Base-by-base conservation (phyloP, 2,329 filamentous ascomycete species). In the Beauveria sp. region DNA sequence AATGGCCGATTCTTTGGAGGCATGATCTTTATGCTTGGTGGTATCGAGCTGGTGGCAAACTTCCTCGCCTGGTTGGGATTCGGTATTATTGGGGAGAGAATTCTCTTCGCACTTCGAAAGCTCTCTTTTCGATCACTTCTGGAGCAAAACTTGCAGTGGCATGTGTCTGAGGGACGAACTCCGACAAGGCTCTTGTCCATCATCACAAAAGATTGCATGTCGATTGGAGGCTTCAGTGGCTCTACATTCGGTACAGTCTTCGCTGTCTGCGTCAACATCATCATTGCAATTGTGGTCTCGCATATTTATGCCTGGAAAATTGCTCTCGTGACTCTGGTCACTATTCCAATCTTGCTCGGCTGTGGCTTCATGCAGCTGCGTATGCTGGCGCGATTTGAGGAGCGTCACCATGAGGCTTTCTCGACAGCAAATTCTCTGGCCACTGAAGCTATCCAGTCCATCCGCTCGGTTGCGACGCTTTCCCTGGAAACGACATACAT, bases 281-380 rank as follows among this genome's bases (percentile, higher is more conserved):
- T 84, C 34, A 78, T 77, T 0, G 80, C 79, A 0, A 80, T 86
- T 38, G 75, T 82, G 18, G 65, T 86, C 6, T 79, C 82, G 0
- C 80, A 83, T 62, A 78, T 82, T 34, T 76, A 85, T 58, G 83
- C 82, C 4, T 86, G 83, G 83, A 82, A 79, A 65, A 83, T 86
- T 51, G 82, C 83, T 0, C 65, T 86, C 5, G 83, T 85, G 3
- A 80, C 79, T 55, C 69, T 86, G 3, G 76, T 80, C 0, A 71
- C 78, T 20, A 78, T 86, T 0, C 83, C 83, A 0, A 66, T 84
- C 20, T 73, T 84, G 0, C 72, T 85, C 0, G 81, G 79, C 7
- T 76, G 80, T 8, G 83, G 83, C 3, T 73, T 82, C 62, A 82
- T 85, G 81, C 77, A 80, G 58, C 72, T 85, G 8, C 75, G 74